Base-by-base conservation (phyloP, 208 protist species). In the Leishmania amazonensis region DNA sequence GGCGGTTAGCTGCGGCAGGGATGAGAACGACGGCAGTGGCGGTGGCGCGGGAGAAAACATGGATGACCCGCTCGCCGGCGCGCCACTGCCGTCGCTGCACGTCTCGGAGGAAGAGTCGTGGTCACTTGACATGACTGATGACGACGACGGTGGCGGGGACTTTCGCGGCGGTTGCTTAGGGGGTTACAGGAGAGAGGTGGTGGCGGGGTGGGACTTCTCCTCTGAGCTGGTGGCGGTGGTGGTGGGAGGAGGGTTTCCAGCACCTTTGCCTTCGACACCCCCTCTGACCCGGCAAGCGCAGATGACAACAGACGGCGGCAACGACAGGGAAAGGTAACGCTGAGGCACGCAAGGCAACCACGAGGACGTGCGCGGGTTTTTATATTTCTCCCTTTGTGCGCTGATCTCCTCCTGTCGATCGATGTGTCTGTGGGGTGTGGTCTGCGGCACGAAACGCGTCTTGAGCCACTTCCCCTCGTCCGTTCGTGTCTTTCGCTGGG, bases 1-100 rank as follows among this genome's bases (percentile, higher is more conserved):
- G 11, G 78, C 57, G 3, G 81, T 80, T 8, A 84, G 58, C 67
- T 76, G 81, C 40, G 64, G 75, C 38, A 67, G 53, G 51, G 72
- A 28, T 54, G 73, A 53, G 28, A 42, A 54, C 42, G 42, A 74
- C 35, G 38, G 42, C 42, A 42, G 57, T 62, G 11, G 57, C 65
- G 65, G 19, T 15, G 28, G 7, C 45, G 68, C 53, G 40, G 68
- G 38, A n/a, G 42, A 2, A 28, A 76, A 24, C 31, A 35, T 28
- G 19, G 28, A 42, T 62, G 72, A 60, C 11, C 19, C 67, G n/a
- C 42, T 40, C 28, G 13, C 54, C 47, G 21, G 70, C 47, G 60
- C 38, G 28, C 57, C 76, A 53, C 67, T 60, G 60, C 21, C 65
- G 38, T 58, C 40, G 53, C 67, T 60, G 58, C 57, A 35, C 57